Conservation (phyloP, 2,329 filamentous ascomycete genomes). For the Myriosclerotinia duriaeana region DNA sequence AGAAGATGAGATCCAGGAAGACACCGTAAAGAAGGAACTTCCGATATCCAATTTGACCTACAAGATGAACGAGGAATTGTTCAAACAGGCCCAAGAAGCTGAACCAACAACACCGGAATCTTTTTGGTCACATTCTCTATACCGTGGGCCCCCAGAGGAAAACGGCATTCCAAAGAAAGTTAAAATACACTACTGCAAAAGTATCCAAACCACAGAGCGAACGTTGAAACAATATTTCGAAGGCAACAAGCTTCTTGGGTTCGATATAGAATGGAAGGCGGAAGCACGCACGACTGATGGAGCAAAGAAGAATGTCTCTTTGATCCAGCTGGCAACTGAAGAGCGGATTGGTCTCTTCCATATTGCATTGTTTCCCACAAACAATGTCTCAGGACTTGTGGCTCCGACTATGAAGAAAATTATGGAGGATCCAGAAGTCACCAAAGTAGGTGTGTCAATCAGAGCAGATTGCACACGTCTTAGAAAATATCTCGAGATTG, state of each 20-base stretch:
- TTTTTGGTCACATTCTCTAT: constrained; percentile 69
- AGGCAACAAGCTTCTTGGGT: constrained; percentile 70
- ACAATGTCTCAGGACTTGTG: constrained; percentile 55
- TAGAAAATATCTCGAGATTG: constrained; percentile 61
- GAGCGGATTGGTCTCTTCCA: constrained; percentile 80
- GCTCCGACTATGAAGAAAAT: constrained; percentile 68
- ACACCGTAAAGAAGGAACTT: constrained; percentile 37
- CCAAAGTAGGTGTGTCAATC: constrained; percentile 77
- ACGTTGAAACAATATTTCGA: constrained; percentile 64
- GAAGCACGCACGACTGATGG: constrained; percentile 49
- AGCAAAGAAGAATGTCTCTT: constrained; percentile 68
- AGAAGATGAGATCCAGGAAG: constrained; percentile 22
- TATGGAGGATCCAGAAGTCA: constrained; percentile 67
- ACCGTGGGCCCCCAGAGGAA: constrained; percentile 53
- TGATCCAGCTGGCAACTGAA: constrained; percentile 80
- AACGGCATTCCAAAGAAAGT: constrained; percentile 51
- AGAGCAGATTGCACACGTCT: constrained; percentile 69
- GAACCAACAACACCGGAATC: constrained; percentile 48
- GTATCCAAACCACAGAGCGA: constrained; percentile 63
- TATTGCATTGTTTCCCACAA: constrained; percentile 60
- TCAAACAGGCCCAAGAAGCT: constrained; percentile 51
- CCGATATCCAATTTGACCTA: constrained; percentile 47
- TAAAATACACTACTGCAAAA: constrained; percentile 76
- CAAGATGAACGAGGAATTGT: constrained; percentile 49
- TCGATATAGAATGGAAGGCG: constrained; percentile 83